Conservation (phyloP, 495 filamentous ascomycete species). For the Mytilinidion resinicola region DNA sequence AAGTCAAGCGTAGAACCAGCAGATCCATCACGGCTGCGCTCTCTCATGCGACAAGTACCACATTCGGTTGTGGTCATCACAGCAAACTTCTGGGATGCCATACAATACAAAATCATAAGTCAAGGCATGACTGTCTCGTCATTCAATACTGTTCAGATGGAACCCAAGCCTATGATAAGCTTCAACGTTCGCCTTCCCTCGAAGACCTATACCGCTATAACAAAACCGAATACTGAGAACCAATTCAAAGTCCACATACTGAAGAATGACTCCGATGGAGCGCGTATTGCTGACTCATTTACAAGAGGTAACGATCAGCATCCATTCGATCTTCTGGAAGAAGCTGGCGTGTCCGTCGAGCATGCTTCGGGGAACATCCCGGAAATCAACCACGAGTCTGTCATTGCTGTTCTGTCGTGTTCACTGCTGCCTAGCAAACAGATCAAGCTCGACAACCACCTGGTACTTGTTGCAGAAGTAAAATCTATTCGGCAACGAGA, state of each 20-base stretch:
- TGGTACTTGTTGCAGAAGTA: not conserved
- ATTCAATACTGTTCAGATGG: constrained; percentile 67
- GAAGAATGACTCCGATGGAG: constrained; percentile 20
- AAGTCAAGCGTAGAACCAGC: not conserved
- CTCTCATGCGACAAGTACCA: constrained; percentile 62
- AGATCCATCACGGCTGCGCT: constrained; percentile 41
- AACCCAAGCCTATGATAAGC: constrained; percentile 60
- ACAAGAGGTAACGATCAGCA: constrained; percentile 20
- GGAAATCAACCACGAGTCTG: not conserved
- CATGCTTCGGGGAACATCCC: not conserved
- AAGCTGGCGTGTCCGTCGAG: not conserved
- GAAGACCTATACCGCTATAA: constrained; percentile 60
- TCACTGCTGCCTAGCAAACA: not conserved
- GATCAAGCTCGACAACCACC: not conserved
- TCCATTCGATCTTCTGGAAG: not conserved
- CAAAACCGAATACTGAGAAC: not conserved
- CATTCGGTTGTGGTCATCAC: constrained; percentile 73
- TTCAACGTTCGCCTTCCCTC: constrained; percentile 76
- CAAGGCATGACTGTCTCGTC: constrained; percentile 77
- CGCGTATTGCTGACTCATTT: constrained; percentile 28
- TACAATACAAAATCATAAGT: constrained; percentile 12
- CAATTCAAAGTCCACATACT: constrained; percentile 25
- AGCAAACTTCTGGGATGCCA: constrained; percentile 23
- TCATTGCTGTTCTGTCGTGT: not conserved
- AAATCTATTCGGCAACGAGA: not conserved